These are phyloP conservation scores for Diaporthe humulicola DNA, from an alignment of 2,329 filamentous ascomycete genomes.

Conservation along the genomic window DNA sequence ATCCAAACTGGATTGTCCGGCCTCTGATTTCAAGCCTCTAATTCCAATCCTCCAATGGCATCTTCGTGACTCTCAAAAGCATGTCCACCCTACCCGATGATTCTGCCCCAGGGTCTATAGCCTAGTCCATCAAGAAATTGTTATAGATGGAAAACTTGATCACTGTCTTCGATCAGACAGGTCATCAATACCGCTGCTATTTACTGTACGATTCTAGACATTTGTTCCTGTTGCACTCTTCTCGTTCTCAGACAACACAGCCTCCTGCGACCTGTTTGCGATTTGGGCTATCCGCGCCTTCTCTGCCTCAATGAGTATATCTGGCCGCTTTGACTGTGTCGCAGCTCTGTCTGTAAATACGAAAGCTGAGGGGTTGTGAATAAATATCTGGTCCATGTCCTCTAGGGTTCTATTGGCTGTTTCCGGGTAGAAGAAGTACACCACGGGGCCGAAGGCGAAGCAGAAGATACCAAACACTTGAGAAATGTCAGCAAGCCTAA, in stretches of 20 bases:
- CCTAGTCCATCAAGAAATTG: background rate
- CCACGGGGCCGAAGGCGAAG: slow-evolving; percentile 53
- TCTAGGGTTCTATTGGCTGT: slow-evolving; percentile 61
- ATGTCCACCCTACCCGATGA: background rate
- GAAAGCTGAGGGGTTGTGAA: slow-evolving; percentile 47
- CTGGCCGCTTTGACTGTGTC: slow-evolving; percentile 53
- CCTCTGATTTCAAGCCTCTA: background rate
- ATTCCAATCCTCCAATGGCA: background rate
- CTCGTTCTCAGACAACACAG: slow-evolving; percentile 12
- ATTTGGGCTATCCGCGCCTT: slow-evolving; percentile 44
- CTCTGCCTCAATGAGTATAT: slow-evolving; percentile 53
- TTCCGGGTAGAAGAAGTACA: slow-evolving; percentile 65
- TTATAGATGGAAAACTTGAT: background rate
- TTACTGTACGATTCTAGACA: background rate
- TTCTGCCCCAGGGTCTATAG: background rate
- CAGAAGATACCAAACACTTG: slow-evolving; percentile 47
- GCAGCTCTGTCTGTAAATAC: slow-evolving; percentile 51
- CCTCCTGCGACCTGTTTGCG: slow-evolving; percentile 19
- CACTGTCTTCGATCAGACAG: background rate
- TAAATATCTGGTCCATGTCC: slow-evolving; percentile 61
- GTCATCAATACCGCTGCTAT: background rate
- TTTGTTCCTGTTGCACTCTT: background rate
- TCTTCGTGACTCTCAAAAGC: background rate
- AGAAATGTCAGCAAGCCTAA: background rate
- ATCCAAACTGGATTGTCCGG: too few relatives aligned